Evolutionary conservation across 2,329 filamentous ascomycete genomes (phyloP), one percentile per base, ranked within the genome.

Genomic region (Fonsecaea monophora): DNA sequence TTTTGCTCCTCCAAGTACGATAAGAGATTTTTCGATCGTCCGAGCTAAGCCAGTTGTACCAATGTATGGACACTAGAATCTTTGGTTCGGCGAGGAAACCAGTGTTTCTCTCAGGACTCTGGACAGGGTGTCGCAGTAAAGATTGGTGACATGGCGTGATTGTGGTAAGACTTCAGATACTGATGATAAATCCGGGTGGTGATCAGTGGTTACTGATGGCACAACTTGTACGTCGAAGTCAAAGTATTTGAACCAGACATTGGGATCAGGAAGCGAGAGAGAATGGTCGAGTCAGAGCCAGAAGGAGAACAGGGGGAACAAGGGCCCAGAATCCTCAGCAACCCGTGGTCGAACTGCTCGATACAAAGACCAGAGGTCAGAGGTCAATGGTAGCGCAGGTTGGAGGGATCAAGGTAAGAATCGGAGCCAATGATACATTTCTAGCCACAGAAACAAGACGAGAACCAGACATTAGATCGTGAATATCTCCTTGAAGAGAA

Each of bases 371-470:
- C 45, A 50, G 45, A 50, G n/a, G 45, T 50, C 18, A 50, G 15
- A 45, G 40, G 40, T 18, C 37, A 42, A 15, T 25, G 18, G 45
- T 13, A 4, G 25, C 2, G 10, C 45, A 7, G 9, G 18, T 50
- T 50, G 45, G 45, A 7, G 9, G 45, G 10, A 9, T 48, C 21
- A 50, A 50, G 21, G 18, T 50, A 21, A 50, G 45, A 50, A 21
- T 50, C 25, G 10, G 45, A 50, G 45, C 21, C 45, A 50, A 50
- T 18, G 18, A 50, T 50, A 50, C 45, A 50, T 50, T 50, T 25
- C 45, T 50, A 25, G 18, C 21, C n/a, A 25, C 7, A 25, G 18
- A 25, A 12, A 21, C 42, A 48, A 50, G 45, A 50, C 18, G 45
- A 25, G 45, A 8, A 50, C 45, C 9, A 25, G 45, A 10, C 45